Conservation (phyloP, 2,329 filamentous ascomycete species). For the Corinectria fuckeliana region DNA sequence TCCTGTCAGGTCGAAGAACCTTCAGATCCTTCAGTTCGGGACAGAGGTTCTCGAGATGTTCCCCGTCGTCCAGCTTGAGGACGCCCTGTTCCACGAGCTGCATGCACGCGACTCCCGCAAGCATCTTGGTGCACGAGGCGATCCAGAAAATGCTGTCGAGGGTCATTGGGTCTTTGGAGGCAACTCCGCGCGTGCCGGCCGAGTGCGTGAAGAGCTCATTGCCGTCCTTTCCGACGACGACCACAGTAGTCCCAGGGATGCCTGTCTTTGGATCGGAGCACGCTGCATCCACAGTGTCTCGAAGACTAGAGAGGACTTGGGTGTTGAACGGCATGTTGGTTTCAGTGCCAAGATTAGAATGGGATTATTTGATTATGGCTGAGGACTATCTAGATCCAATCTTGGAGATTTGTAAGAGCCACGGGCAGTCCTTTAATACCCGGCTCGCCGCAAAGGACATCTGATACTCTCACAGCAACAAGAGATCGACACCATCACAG, state of each 20-base stretch:
- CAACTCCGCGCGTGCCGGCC: conserved; percentile 53
- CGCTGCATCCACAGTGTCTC: conserved; percentile 45
- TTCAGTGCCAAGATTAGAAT: neutral
- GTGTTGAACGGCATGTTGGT: conserved; percentile 28
- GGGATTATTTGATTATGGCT: neutral
- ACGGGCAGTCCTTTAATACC: conserved; percentile 7
- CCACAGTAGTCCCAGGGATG: conserved; percentile 54
- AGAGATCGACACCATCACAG: too few species aligned
- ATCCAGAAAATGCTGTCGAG: conserved; percentile 67
- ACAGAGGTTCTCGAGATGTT: conserved; percentile 53
- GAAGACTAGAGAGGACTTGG: conserved; percentile 21
- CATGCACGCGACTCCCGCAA: conserved; percentile 60
- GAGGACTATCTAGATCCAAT: neutral
- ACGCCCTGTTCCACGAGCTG: conserved; percentile 61
- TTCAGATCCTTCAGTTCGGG: conserved; percentile 57
- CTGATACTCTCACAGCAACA: neutral
- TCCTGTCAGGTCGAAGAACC: conserved; percentile 50
- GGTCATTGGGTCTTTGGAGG: conserved; percentile 58
- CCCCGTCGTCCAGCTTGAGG: conserved; percentile 55
- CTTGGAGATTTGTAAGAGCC: neutral
- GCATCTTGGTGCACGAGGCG: conserved; percentile 64
- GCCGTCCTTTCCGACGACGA: conserved; percentile 56
- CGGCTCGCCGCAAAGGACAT: neutral
- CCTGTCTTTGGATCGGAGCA: conserved; percentile 44
- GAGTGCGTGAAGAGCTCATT: conserved; percentile 56